Base-by-base conservation (phyloP, 176 grass and related monocot species). In the Tillandsia fasciculata region DNA sequence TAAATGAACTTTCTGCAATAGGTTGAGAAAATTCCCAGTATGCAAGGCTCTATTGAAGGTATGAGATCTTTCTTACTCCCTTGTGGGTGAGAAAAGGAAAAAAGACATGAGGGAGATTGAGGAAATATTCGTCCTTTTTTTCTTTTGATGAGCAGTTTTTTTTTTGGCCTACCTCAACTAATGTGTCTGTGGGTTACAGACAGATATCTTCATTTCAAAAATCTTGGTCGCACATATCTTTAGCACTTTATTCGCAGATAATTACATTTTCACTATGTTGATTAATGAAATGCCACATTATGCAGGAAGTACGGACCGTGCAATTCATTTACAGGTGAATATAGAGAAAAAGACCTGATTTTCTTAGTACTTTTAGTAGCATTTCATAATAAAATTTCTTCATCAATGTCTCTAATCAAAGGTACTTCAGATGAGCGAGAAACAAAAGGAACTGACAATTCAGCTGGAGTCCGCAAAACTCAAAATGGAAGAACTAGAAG, bases 401-500 rank as follows among this genome's bases (percentile, higher is more conserved):
- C 71, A 15, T 64, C 22, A 65, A 1, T 74, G 69, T n/a, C 17
- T 76, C 54, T 8, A 65, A 48, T 77, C 80, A 49, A 75, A 91
- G 82, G 74, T 63, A 84, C 48, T 12, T 77, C 72, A 84, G 65
- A 66, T 57, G 50, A 58, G 29, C 56, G 82, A 64, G 49, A 88
- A 80, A 80, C 70, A 73, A 26, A 56, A 52, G 48, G 67, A 70
- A n/a, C 57, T 89, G 27, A 52, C 22, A 48, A 67, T 58, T 65
- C 76, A 78, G 72, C 22, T 88, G 69, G 77, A 85, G 64, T 71
- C 53, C 67, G 52, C 77, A 83, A 69, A 88, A 71, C 70, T 57
- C 50, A 83, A 77, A 83, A 66, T 88, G 9, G 59, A 88, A 26
- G 86, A 81, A 76, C 56, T 91, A 68, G 84, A 91, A 81, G 79